Evolutionary conservation across 2,329 filamentous ascomycete genomes (phyloP), one percentile per base, ranked within the genome.

Genomic region (Aspergillus viridinutans): DNA sequence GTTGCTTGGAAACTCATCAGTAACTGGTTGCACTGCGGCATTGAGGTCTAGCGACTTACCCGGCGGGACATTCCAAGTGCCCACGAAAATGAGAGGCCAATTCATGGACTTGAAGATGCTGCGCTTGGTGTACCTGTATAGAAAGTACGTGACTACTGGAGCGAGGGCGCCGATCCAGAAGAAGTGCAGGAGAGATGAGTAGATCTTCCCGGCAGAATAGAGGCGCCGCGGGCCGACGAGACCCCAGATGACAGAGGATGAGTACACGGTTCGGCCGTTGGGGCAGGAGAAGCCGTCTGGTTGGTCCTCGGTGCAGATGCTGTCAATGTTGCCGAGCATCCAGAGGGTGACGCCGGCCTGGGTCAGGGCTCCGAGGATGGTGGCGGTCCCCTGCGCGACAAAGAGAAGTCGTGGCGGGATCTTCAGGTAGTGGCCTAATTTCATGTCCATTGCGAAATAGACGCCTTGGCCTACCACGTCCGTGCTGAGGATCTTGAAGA

Each of bases 401-500:
- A 83, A 82, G 3, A 79, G 70, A 10, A 76, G 78, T 4, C 75
- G 72, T 0, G 77, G 78, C 0, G 80, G 75, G 45, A 82, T 77
- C 63, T 83, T 81, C 55, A 81, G 68, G 65, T 82, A 81, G 56
- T 81, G 79, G 1, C 74, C 80, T 38, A 82, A 67, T 65, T 82
- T 82, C 74, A 81, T 74, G 60, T 82, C 80, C 59, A 77, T 73
- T 1, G 74, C 72, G 54, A 81, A 81, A 42, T 75, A 78, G 17
- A 80, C 70, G 0, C 74, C 78, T 58, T 81, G 77, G 14, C 75
- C 73, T 55, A 77, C 64, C 40, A 76, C 75, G 56, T 77, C 75
- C 1, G 71, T 74, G 3, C 73, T 75, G 4, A 79, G 64, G 20
- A 73, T 69, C 42, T 66, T 78, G 66, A 78, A 79, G 14, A 77